Evolutionary conservation across 768 basidiomycete species (phyloP).

Genomic region (Pleurotus ostreatus): DNA sequence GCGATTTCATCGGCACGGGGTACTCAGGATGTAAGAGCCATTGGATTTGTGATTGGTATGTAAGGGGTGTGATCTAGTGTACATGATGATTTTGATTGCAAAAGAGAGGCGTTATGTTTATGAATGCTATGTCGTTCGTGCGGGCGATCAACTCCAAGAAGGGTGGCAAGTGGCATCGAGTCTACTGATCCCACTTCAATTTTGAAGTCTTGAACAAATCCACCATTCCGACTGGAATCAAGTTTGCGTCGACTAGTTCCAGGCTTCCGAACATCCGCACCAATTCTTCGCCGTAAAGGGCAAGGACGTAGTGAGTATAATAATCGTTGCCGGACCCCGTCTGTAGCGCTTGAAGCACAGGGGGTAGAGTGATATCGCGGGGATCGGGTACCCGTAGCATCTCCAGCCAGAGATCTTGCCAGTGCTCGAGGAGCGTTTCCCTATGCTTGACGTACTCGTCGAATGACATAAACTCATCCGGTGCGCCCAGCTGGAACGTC

Average conservation of each 20-base stretch:
- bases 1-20: too few relatives aligned
- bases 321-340: slow-evolving; percentile 10
- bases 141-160: too few relatives aligned
- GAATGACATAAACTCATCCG: slow-evolving; percentile 22
- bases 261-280: slow-evolving; percentile 34
- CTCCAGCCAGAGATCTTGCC: slow-evolving; percentile 21
- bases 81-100: too few relatives aligned
- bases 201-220: slow-evolving; percentile 31
- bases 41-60: too few relatives aligned
- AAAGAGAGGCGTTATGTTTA: too few relatives aligned
- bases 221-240: slow-evolving; percentile 40
- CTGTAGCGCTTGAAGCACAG: slow-evolving; percentile 13
- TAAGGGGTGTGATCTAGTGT: too few relatives aligned
- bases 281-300: slow-evolving; percentile 35
- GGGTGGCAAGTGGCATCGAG: too few relatives aligned
- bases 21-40: too few relatives aligned
- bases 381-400: slow-evolving; percentile 17
- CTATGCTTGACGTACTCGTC: slow-evolving; percentile 24
- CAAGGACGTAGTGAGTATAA: slow-evolving; percentile 33
- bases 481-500: neutral
- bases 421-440: slow-evolving; percentile 17
- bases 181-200: slow-evolving; percentile 35
- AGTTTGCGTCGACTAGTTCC: slow-evolving; percentile 32
- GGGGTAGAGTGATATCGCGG: slow-evolving; percentile 9
- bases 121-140: too few relatives aligned